Base-by-base conservation (phyloP, 2,329 filamentous ascomycete genomes). In the Venturia nashicola region DNA sequence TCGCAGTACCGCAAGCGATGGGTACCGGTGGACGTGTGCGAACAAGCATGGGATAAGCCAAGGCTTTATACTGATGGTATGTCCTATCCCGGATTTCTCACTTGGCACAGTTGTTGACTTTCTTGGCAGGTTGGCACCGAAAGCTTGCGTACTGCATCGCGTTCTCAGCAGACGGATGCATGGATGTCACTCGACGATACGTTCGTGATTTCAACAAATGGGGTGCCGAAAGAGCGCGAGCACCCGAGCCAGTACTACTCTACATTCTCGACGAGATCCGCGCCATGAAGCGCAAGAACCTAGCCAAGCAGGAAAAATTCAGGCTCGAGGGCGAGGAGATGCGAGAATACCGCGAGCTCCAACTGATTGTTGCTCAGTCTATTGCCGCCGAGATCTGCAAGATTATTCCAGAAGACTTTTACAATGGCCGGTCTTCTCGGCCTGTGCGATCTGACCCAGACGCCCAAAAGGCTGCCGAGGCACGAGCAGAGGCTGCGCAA, bases 81-180 rank as follows among this genome's bases (percentile, higher is more conserved):
- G 81, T 76, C 65, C 23, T 43, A 61, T 54, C 46, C 32, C 57
- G 63, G 59, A 64, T 59, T 48, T 51, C 43, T 12, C 18, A 62
- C 65, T 51, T 61, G 32, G 61, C 18, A 23, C n/a, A 48, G 2
- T 9, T 20, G 23, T 39, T 59, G 36, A 39, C 43, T 39, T 34
- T 36, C 34, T 61, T 43, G 44, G 48, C 67, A 86, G 83, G 92
- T 66, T 99, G 94, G 94, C 86, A 88, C 69, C 94, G 94, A 80
- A 95, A 94, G 79, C 90, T 97, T 80, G 92, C 91, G 0, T 99
- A 99, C 77, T 97, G 92, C 78, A 87, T 99, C 66, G 94, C 93
- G 61, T 99, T 99, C 73, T 96, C 91, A 14, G 91, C 90, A 65
- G 94, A 99, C 66, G 94, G 85, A 64, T 84, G 83, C 65, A 84